Conservation (phyloP, 768 basidiomycete genomes). For the Cystobasidium ongulense region DNA sequence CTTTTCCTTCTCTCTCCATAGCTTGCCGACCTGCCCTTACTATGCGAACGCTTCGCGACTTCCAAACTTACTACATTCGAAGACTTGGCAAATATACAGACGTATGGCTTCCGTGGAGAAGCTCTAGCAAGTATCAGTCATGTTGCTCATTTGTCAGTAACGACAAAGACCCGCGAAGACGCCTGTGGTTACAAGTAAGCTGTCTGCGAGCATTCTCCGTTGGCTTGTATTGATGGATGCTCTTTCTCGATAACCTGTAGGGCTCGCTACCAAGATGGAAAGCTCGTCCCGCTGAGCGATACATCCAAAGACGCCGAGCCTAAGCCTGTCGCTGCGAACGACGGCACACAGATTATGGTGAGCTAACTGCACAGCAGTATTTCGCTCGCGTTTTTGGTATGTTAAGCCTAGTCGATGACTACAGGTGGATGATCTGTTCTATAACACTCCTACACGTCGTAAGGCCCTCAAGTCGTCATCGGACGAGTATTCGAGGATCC, state of each 20-base stretch:
- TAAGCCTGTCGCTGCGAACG: conserved; percentile 84
- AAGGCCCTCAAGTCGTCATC: conserved; percentile 72
- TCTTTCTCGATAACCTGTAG: too few relatives aligned
- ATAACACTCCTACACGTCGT: conserved; percentile 79
- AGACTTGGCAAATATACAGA: conserved; percentile 71
- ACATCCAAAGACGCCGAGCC: conserved; percentile 62
- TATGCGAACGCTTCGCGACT: conserved; percentile 91
- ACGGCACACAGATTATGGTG: conserved; percentile 82
- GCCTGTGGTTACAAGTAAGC: conserved; percentile 87
- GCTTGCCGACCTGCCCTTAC: conserved; percentile 79
- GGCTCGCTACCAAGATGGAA: conserved; percentile 72
- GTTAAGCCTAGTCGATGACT: not conserved
- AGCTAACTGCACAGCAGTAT: too few relatives aligned
- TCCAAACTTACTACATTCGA: conserved; percentile 81
- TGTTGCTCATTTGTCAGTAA: conserved; percentile 74
- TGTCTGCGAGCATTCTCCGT: too few relatives aligned
- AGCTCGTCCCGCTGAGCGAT: conserved; percentile 60
- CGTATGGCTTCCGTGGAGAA: conserved; percentile 95
- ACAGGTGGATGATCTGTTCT: conserved; percentile 92
- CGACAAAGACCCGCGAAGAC: conserved; percentile 79
- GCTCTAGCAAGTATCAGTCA: conserved; percentile 93
- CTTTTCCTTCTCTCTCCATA: conserved; percentile 42
- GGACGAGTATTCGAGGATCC: conserved; percentile 83
- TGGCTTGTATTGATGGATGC: too few relatives aligned
- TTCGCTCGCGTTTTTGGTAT: not conserved